Base-by-base conservation (phyloP, 2,329 filamentous ascomycete genomes). In the Podosphaera fusca region DNA sequence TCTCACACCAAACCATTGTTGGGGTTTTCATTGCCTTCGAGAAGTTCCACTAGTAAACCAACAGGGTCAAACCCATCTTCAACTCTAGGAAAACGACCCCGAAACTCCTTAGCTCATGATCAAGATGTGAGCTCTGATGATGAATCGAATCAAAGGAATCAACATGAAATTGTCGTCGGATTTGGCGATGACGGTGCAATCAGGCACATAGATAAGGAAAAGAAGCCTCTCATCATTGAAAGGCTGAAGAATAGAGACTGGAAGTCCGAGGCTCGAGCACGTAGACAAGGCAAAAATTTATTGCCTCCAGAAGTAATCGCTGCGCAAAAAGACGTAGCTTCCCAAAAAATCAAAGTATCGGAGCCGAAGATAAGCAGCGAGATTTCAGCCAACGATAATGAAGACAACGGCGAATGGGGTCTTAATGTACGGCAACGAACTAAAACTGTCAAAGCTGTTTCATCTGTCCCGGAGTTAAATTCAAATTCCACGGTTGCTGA, bases 191-290 rank as follows among this genome's bases (percentile, higher is more conserved):
- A 76, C 61, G 70, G 76, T 35, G 77, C 65, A 7, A 60, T 65
- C 9, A 66, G 46, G 40, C 58, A 59, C 8, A 60, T 66, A 60
- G 61, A 67, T 60, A 67, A 63, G 61, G 73, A 62, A 14, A 53
- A 57, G 49, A 58, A 59, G 63, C 33, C 71, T 72, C 6, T 79
- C 50, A 70, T 85, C 21, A 86, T 87, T 61, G 70, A 73, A 35
- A 70, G 70, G 45, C 72, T 76, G 63, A 69, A 71, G 60, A 85
- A 84, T 67, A 72, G 75, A 56, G 77, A 84, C 69, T 83, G 80
- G 80, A 73, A 75, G 63, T 72, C 74, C 58, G 77, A 80, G 70
- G 70, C 58, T 58, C 75, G 73, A 59, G 40, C 38, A 14, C 59
- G 57, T 58, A 58, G 60, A 74, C 55, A 46, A 55, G 56, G 75